Conservation (phyloP, 305 asterid genomes). For the Plantago lanceolata region DNA sequence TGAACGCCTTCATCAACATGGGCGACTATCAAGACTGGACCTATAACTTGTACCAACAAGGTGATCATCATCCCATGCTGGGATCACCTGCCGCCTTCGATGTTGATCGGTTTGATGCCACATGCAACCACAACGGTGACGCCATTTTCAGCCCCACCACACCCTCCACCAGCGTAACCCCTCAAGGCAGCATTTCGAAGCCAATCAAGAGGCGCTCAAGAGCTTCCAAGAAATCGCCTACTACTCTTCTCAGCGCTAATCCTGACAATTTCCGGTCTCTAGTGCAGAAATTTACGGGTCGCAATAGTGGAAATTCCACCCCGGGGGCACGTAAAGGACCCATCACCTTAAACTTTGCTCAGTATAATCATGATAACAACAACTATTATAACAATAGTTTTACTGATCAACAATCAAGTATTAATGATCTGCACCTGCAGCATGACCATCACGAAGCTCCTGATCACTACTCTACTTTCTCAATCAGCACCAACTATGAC, state of each 20-base stretch:
- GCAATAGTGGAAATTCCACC: slow-evolving; percentile 21
- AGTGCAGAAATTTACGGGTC: slow-evolving; percentile 63
- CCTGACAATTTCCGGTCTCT: slow-evolving; percentile 46
- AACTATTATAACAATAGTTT: background rate
- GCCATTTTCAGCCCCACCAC: background rate
- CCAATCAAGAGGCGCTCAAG: slow-evolving; percentile 34
- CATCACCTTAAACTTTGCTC: slow-evolving; percentile 46
- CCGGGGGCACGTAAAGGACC: slow-evolving; percentile 40
- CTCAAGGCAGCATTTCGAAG: slow-evolving; percentile 26
- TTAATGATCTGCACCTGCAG: slow-evolving; percentile 2
- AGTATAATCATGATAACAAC: slow-evolving; percentile 1
- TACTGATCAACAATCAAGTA: background rate
- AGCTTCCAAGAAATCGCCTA: slow-evolving; percentile 37
- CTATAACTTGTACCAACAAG: background rate
- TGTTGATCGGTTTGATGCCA: slow-evolving; percentile 14
- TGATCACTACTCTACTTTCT: slow-evolving; percentile 5
- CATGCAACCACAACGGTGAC: slow-evolving; percentile 20
- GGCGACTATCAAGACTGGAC: background rate
- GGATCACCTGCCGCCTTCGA: slow-evolving; percentile 19
- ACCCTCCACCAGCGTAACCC: slow-evolving; percentile 13
- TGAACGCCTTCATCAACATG: slow-evolving; percentile 1
- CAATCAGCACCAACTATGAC: slow-evolving; percentile 3
- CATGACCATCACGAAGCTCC: background rate
- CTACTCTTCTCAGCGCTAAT: slow-evolving; percentile 42
- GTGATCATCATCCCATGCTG: slow-evolving; percentile 15